Evolutionary conservation across 2,329 filamentous ascomycete genomes (phyloP), one percentile per base, ranked within the genome.

Genomic region (Fusarium abutilonis): DNA sequence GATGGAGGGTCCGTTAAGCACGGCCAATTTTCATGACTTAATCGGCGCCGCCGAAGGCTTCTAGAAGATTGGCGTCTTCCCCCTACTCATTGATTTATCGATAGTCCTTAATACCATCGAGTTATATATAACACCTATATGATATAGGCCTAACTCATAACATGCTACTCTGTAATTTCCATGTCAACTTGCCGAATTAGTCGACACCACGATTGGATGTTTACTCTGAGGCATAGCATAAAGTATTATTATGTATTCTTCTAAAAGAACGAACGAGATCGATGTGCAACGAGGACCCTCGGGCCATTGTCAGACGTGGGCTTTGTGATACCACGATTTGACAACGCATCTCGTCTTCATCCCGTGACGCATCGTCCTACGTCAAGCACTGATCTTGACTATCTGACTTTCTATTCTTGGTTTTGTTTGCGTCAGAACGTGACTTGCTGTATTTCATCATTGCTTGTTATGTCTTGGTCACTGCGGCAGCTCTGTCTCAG

Each of bases 11-110:
- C 47, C 31, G 31, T 23, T 17, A 39, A 35, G 48, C 36, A 39
- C 48, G 26, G 34, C 28, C 32, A n/a, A 17, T 31, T 43, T 36
- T 17, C 38, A 36, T 39, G 55, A 41, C 50, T 35, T 52, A 17
- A 56, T 54, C 63, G 63, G 63, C 60, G 39, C 54, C 49, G 34
- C 63, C 63, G 63, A 67, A 43, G 36, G 29, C 36, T 64, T 67
- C 52, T 32, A 66, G 63, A 67, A 58, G n/a, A 40, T 21, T 47
- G 47, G 46, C 32, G 39, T 52, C 31, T 44, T 14, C 17, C 15
- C 47, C 42, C 26, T 43, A n/a, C 17, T 29, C 29, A 11, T 29
- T 15, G n/a, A 29, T 46, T 40, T 38, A 43, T 32, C 9, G 31
- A 40, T 26, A 23, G 19, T 47, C 31, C 34, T 52, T 39, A 19